Evolutionary conservation across 2,329 filamentous ascomycete genomes (phyloP), one percentile per base, ranked within the genome.

Genomic region (Trichoderma koningiopsis): DNA sequence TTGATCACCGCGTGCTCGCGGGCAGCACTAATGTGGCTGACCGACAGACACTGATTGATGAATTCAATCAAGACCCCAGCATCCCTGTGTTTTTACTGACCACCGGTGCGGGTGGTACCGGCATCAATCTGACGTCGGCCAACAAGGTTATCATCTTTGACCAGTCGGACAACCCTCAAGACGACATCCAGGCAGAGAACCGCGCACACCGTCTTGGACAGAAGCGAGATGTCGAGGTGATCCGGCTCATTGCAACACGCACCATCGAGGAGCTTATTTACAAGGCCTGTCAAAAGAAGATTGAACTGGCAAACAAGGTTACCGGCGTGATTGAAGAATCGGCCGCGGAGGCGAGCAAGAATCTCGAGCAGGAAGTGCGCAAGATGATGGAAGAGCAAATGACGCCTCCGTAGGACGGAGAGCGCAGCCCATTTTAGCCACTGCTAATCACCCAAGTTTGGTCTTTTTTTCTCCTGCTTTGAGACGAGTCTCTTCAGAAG

Each of bases 111-210:
- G 96, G 96, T 64, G 96, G 96, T n/a, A 96, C 95, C 0, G 96
- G 96, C 52, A 96, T 99, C 82, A 99, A 99, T 79, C 82, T 99
- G 67, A 96, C 95, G 8, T 92, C 92, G 43, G 96, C 96, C 5
- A 98, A 98, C 83, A 98, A 97, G 81, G 95, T 99, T 74, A 89
- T 99, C 80, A 96, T 99, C 76, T 97, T 98, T 78, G 96, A 99
- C 80, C 92, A 92, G 72, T 93, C 91, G n/a, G 97, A 97, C 82
- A 99, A 99, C 75, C 96, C 96, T 0, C 96, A 99, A 77, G 95
- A 98, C 74, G 96, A 99, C 77, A 90, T 97, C n/a, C 96, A 99
- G 79, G 96, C 96, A 0, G 96, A 98, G 83, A 98, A 99, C 79
- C 90, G 96, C 22, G 96, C 96, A 0, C 96, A 99, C 81, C 91